Evolutionary conservation across 768 basidiomycete genomes (phyloP).

Genomic region (Tubosaeta sp.): DNA sequence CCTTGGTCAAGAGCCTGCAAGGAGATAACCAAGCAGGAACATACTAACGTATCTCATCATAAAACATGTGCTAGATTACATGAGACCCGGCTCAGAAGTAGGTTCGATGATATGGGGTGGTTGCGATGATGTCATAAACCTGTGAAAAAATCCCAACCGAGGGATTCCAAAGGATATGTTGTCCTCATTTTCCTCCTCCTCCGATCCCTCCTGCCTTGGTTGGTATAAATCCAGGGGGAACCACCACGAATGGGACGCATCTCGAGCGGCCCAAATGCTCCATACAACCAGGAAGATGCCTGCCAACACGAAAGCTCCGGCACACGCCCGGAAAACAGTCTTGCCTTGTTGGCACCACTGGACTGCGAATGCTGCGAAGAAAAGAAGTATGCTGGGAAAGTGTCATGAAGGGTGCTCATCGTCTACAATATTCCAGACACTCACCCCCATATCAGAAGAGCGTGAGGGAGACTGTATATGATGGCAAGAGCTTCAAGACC

Average conservation of each 20-base stretch:
- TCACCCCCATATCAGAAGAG: constrained; percentile 58
- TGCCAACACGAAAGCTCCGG: constrained; percentile 28
- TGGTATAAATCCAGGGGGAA: constrained; percentile 17
- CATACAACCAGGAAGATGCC: constrained; percentile 37
- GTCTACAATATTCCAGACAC: constrained; percentile 16
- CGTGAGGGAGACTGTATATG: constrained; percentile 52
- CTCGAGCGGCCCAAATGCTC: constrained; percentile 36
- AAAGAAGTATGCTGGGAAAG: constrained; percentile 24
- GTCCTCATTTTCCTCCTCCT: background rate
- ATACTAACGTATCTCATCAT: too few species aligned
- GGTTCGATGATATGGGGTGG: too few species aligned
- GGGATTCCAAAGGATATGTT: background rate
- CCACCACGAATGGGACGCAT: constrained; percentile 20
- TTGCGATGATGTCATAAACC: too few species aligned
- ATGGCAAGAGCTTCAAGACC: constrained; percentile 51
- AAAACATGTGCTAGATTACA: too few species aligned
- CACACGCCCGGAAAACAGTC: constrained; percentile 16
- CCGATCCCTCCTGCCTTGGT: background rate
- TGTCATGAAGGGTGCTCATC: background rate
- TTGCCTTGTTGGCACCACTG: constrained; percentile 22
- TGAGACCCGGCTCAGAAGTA: too few species aligned
- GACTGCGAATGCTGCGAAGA: constrained; percentile 22
- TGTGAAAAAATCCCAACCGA: too few species aligned
- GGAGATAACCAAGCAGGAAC: too few species aligned
- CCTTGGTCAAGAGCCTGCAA: too few species aligned